A percentile compares a stretch with the other conserved stretches of the same genome.
phyloP scores from a whole-genome alignment of 2,329 filamentous ascomycete genomes.

The Aspergillus arachidicola region DNA sequence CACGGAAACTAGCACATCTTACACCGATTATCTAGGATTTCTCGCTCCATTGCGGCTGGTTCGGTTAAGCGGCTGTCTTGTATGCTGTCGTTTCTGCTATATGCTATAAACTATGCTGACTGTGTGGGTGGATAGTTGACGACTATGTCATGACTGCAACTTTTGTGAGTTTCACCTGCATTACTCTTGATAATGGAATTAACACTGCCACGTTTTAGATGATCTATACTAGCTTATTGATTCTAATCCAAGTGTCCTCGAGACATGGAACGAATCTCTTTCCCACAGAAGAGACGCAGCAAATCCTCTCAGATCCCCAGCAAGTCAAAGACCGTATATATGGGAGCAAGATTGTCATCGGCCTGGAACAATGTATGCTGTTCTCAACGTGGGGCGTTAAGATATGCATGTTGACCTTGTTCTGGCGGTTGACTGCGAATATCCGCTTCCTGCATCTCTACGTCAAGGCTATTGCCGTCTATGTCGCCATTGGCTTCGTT shows the following conservation, averaged over 20 bases:
- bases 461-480: slow-evolving; percentile 45
- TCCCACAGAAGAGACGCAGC: slow-evolving; percentile 35
- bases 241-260: slow-evolving; percentile 41
- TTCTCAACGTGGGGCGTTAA: slow-evolving; percentile 55
- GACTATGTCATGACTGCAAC: slow-evolving; percentile 42
- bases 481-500: slow-evolving; percentile 48
- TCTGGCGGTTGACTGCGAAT: slow-evolving; percentile 49
- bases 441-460: slow-evolving; percentile 34
- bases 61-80: slow-evolving; percentile 5
- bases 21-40: slow-evolving; percentile 1
- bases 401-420: slow-evolving; percentile 54
- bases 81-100: neutral
- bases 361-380: slow-evolving; percentile 54
- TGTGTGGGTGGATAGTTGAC: slow-evolving; percentile 27
- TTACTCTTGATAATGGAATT: neutral
- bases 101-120: neutral
- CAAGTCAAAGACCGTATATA: slow-evolving; percentile 48
- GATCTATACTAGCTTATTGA: slow-evolving; percentile 37
- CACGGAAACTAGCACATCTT: neutral
- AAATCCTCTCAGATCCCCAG: slow-evolving; percentile 35
- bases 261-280: slow-evolving; percentile 43
- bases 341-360: slow-evolving; percentile 54
- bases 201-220: slow-evolving; percentile 23
- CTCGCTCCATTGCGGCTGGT: slow-evolving; percentile 5
- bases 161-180: slow-evolving; percentile 32